A percentile compares a stretch with the other conserved stretches of the same genome.
These are phyloP conservation scores for Tilletia indica DNA, from an alignment of 1,284 basidiomycete species.

Conservation along the genomic window DNA sequence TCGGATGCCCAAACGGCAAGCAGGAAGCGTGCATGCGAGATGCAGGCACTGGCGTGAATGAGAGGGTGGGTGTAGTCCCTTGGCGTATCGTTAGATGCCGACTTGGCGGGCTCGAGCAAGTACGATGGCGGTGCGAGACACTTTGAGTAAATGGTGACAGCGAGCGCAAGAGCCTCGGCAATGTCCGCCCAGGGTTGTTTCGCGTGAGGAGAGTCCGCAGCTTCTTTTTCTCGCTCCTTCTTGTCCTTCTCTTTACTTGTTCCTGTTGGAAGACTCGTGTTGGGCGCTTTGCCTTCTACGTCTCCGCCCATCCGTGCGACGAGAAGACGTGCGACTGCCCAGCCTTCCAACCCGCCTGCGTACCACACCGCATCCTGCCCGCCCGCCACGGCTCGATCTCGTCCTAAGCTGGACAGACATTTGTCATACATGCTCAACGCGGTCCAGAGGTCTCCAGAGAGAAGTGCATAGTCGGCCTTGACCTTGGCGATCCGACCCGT, in stretches of 20 bases:
- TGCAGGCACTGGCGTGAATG: slow-evolving; percentile 48
- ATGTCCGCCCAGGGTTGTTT: slow-evolving; percentile 47
- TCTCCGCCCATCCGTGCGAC: slow-evolving; percentile 46
- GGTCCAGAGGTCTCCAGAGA: slow-evolving; percentile 50
- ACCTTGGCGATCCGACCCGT: slow-evolving; percentile 46
- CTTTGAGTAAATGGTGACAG: slow-evolving; percentile 49
- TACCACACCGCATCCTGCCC: slow-evolving; percentile 55
- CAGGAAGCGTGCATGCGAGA: slow-evolving; percentile 50
- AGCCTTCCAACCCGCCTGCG: slow-evolving; percentile 52
- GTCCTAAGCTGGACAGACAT: slow-evolving; percentile 35
- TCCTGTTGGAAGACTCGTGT: slow-evolving; percentile 19
- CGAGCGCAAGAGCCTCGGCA: slow-evolving; percentile 51
- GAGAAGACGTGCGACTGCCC: slow-evolving; percentile 46
- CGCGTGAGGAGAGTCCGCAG: slow-evolving; percentile 30
- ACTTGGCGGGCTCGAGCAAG: slow-evolving; percentile 38
- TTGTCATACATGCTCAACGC: slow-evolving; percentile 45
- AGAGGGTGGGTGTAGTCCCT: slow-evolving; percentile 53
- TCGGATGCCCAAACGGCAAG: slow-evolving; percentile 50
- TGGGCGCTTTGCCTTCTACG: slow-evolving; percentile 40
- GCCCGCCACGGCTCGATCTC: slow-evolving; percentile 52
- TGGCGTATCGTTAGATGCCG: slow-evolving; percentile 49
- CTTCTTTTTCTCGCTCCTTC: slow-evolving; percentile 39
- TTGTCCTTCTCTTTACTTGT: slow-evolving; percentile 38
- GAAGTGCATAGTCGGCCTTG: slow-evolving; percentile 43
- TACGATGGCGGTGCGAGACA: slow-evolving; percentile 50